Evolutionary conservation across 768 basidiomycete species (phyloP), one percentile per base, ranked within the genome.

Genomic region (Rhodotorula taiwanensis): DNA sequence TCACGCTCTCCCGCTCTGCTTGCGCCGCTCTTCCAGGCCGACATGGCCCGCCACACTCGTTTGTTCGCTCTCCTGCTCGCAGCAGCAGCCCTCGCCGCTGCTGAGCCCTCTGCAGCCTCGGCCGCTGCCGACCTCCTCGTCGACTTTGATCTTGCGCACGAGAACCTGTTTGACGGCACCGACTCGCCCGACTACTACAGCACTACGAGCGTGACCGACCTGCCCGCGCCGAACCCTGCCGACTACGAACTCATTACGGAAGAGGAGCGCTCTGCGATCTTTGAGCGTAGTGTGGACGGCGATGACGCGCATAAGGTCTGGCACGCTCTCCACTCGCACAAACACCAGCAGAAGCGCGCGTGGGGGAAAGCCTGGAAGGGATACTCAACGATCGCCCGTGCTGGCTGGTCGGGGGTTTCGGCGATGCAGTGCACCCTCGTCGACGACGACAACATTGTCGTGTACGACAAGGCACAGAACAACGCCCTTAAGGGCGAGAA

Each of bases 381-480:
- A 28, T 49, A 27, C 28, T 41, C 52, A 6, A 54, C 18, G 10
- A 18, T n/a, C 25, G n/a, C 16, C 20, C 36, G 36, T 9, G 36
- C 31, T 6, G 18, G 11, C 10, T 15, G 21, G 2, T 27, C 25
- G 18, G 3, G 3, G 8, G 39, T 23, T 7, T 43, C 43, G 20
- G 31, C 16, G 9, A 53, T 31, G 62, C 62, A 69, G 48, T 14
- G 44, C 15, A 49, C 60, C 0, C 52, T 65, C 31, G 58, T 69
- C 41, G 63, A 61, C 52, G 39, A 65, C 31, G 64, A 69, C 54
- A 49, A 69, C 53, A 53, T 69, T 44, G 42, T 69, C 5, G 60
- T 71, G 44, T 60, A 58, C 58, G 72, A 73, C 64, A 73, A 73
- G 51, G 60, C 66, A 0, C 69, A 70, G 52, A 52, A 68, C 49